Evolutionary conservation across 257 asterid genomes (phyloP).

Genomic region (Solanum habrochaites): DNA sequence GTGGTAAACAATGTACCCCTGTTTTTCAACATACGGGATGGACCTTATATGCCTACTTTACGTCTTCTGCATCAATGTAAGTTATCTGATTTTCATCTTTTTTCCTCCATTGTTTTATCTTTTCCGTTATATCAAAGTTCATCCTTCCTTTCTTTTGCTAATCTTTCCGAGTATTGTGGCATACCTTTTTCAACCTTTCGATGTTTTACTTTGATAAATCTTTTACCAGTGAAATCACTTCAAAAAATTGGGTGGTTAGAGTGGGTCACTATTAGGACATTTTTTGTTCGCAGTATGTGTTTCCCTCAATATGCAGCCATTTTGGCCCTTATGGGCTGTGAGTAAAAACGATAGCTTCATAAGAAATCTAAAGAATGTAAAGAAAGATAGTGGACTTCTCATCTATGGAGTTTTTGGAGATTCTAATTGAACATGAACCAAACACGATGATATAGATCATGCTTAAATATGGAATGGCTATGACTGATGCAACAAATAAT

Average conservation of each 20-base stretch:
- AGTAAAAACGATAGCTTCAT: background rate
- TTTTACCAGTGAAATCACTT: background rate
- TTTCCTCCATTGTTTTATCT: background rate
- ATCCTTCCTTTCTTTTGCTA: background rate
- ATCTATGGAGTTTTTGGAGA: background rate
- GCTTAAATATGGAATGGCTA: background rate
- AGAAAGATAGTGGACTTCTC: background rate
- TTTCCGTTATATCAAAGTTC: background rate
- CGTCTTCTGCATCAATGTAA: slow-evolving; percentile 98
- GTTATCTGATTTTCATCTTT: slow-evolving; percentile 11
- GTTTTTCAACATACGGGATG: slow-evolving; percentile 93
- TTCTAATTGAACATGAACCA: background rate
- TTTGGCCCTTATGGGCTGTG: background rate
- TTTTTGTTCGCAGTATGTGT: background rate
- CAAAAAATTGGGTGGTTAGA: background rate
- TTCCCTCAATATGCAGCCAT: background rate
- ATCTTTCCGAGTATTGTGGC: background rate
- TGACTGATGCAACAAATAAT: background rate
- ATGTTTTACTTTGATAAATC: background rate
- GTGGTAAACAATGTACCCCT: slow-evolving; percentile 91
- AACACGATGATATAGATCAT: background rate
- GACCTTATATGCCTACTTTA: slow-evolving; percentile 98
- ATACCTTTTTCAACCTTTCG: background rate
- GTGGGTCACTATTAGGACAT: background rate
- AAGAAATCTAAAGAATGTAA: background rate